Base-by-base conservation (phyloP, 371 early-diverging fungal species). In the Rhizopus microsporus region DNA sequence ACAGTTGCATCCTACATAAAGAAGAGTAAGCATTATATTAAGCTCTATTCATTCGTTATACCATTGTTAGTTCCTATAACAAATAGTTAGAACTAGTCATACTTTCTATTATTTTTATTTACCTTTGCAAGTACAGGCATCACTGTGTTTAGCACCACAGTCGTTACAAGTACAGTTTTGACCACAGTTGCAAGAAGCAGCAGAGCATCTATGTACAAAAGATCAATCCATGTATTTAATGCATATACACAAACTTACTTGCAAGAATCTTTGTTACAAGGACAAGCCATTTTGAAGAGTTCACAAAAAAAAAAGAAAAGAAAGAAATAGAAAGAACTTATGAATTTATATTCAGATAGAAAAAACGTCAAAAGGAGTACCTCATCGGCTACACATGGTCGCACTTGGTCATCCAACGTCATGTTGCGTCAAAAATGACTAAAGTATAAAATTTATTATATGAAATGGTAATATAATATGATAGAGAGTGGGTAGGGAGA, bases 201-300 rank as follows among this genome's bases (percentile, higher is more conserved):
- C 12, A 23, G 16, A 31, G 29, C 56, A 65, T 23, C 61, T 57
- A 33, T 39, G 4, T 33, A 16, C 15, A 9, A n/a, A 42, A 42
- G 5, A 42, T 65, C 31, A 57, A 60, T 15, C 68, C 8, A 37
- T 53, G 52, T 7, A 42, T 5, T n/a, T 8, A 3, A 42, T 42
- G 5, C 6, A 42, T n/a, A 0, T 42, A n/a, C n/a, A 15, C 10
- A 23, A n/a, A 42, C 42, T 13, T 43, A 43, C 44, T 43, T 10
- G 44, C 44, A 43, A 43, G 16, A 10, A 7, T 60, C 40, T 60
- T 60, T 55, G 7, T 43, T 61, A 60, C 66, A 65, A 16, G 66
- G 66, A 47, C 66, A 65, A 31, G 61, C 54, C 66, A 65, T 65
- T 53, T 57, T 60, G 8, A 35, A 44, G 16, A 16, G 29, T n/a